These are phyloP conservation scores for Mimosa bimucronata DNA, from an alignment of 306 rosid species.

Conservation along the genomic window DNA sequence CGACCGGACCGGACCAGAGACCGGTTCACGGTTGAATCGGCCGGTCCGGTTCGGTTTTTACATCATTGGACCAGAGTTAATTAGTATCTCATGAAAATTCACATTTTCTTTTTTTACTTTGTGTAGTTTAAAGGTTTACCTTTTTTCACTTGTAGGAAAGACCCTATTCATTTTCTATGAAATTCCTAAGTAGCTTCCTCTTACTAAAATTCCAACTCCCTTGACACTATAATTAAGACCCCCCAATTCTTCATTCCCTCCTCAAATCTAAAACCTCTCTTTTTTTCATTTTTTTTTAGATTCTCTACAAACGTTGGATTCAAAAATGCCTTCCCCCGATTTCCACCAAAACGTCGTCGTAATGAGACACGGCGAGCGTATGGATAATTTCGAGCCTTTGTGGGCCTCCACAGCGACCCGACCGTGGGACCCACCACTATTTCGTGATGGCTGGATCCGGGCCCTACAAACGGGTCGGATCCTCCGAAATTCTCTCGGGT, in stretches of 20 bases:
- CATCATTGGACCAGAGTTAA: too few relatives aligned
- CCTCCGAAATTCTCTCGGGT: conserved; percentile 49
- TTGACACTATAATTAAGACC: not conserved
- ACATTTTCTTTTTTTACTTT: too few relatives aligned
- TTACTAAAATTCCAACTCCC: not conserved
- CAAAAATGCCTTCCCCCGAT: conserved; percentile 11
- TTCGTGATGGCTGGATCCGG: conserved; percentile 52
- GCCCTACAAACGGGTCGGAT: conserved; percentile 57
- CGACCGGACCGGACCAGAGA: too few relatives aligned
- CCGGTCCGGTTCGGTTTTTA: too few relatives aligned
- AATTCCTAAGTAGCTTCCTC: not conserved
- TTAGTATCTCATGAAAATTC: too few relatives aligned
- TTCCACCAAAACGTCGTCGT: conserved; percentile 68
- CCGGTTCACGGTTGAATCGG: too few relatives aligned
- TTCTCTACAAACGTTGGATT: conserved; percentile 29
- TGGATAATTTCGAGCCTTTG: conserved; percentile 61
- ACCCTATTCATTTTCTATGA: not conserved
- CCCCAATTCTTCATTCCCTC: not conserved
- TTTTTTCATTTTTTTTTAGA: not conserved
- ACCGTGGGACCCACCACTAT: conserved; percentile 86
- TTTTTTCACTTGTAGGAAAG: too few relatives aligned
- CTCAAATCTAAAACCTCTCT: not conserved
- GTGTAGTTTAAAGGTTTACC: too few relatives aligned
- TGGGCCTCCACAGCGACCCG: conserved; percentile 61
- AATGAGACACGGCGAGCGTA: conserved; percentile 87